Base-by-base conservation (phyloP, 148 eudicot species). In the Fagopyrum tataricum region DNA sequence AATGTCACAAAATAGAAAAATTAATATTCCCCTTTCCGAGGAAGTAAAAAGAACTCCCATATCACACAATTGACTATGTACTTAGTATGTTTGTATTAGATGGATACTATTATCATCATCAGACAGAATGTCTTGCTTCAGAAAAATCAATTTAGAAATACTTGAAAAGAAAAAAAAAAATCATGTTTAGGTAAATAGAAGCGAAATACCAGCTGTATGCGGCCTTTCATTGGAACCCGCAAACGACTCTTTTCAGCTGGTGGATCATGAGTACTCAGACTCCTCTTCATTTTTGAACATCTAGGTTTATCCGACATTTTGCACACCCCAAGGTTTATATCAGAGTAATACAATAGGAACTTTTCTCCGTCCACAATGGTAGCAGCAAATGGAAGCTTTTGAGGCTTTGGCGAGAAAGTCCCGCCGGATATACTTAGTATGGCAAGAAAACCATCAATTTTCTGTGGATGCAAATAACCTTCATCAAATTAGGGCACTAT, bases 361-460 rank as follows among this genome's bases (percentile, higher is more conserved):
- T 78, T 88, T 79, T 88, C 90, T 67, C 96, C 92, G 73, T 90
- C 89, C 73, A 88, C 82, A 77, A 87, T 86, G 55, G 87, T 85
- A 37, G 81, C 96, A 47, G 90, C 77, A 79, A 90, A 90, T 42
- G 96, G 96, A 67, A 90, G 92, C 77, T 90, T 90, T 79, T 88
- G 90, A 4, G 90, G 78, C 76, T 81, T 83, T 66, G 96, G 96
- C 0, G 92, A 90, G 81, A 90, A 90, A 75, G 41, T 78, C 20
- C 96, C 96, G 26, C 96, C 86, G 24, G 81, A 81, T 75, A 90
- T 75, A 77, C 86, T 86, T 43, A 90, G 77, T 56, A 90, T 87
- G 71, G 96, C 92, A 20, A 90, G 86, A 76, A 90, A 90, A 42
- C 90, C 96, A 74, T 85, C 85, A 76, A 90, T 76, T 79, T 56